These are phyloP conservation scores for Pseudocercospora crystallina DNA, from an alignment of 2,329 filamentous ascomycete species.

Conservation along the genomic window DNA sequence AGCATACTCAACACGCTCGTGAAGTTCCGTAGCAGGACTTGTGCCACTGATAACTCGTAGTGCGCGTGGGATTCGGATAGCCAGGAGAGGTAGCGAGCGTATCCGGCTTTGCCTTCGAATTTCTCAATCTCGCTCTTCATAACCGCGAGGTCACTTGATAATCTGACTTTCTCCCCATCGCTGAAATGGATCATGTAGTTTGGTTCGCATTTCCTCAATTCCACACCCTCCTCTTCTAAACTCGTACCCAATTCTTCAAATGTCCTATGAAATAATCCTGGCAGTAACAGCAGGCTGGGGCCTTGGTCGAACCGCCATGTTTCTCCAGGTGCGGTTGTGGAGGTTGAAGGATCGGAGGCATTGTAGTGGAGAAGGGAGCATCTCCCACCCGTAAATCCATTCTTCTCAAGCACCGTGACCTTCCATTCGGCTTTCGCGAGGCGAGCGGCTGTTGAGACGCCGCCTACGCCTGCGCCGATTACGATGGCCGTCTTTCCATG, in stretches of 20 bases:
- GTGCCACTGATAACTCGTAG: slow-evolving; percentile 65
- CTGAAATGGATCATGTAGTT: slow-evolving; percentile 76
- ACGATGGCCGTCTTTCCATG: slow-evolving; percentile 51
- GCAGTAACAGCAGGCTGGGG: slow-evolving; percentile 70
- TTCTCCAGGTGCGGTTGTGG: slow-evolving; percentile 27
- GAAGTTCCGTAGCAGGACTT: slow-evolving; percentile 69
- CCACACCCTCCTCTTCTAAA: slow-evolving; percentile 64
- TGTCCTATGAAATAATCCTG: slow-evolving; percentile 67
- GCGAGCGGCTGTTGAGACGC: slow-evolving; percentile 67
- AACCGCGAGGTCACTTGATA: slow-evolving; percentile 65
- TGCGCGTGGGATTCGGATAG: slow-evolving; percentile 67
- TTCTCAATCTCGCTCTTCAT: slow-evolving; percentile 72
- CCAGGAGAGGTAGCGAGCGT: slow-evolving; percentile 67
- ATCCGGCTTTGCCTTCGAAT: slow-evolving; percentile 71
- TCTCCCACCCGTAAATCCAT: slow-evolving; percentile 68
- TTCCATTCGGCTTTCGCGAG: slow-evolving; percentile 68
- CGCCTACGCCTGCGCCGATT: slow-evolving; percentile 67
- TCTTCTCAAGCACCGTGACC: slow-evolving; percentile 79
- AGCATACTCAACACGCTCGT: slow-evolving; percentile 58
- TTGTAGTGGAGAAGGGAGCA: slow-evolving; percentile 61
- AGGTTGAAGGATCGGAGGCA: slow-evolving; percentile 46
- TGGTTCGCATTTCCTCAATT: slow-evolving; percentile 69
- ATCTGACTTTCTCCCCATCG: slow-evolving; percentile 63
- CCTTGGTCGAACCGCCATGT: slow-evolving; percentile 68
- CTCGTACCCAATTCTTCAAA: slow-evolving; percentile 69